Evolutionary conservation across 108 stramenopile genomes (phyloP).

Genomic region (Skeletonema tropicum): DNA sequence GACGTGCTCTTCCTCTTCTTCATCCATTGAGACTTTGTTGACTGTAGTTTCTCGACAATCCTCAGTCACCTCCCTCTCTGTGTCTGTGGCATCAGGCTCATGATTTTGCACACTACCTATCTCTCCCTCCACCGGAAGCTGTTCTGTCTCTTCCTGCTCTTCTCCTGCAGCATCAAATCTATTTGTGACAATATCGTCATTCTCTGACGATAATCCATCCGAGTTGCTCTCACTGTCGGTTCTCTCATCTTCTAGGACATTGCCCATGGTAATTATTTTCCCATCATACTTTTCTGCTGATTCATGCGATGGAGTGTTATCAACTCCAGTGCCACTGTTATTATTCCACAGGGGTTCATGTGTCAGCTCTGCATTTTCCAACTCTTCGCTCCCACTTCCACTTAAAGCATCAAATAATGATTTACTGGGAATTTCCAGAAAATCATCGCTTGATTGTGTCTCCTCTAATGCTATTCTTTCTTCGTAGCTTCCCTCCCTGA

Average conservation of each 20-base stretch:
- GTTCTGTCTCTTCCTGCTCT: not conserved
- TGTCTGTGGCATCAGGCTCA: not conserved
- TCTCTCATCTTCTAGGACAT: too few species aligned
- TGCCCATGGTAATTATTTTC: not conserved
- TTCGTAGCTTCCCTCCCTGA: not conserved
- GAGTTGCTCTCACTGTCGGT: not conserved
- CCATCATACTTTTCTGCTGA: not conserved
- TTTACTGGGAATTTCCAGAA: not conserved
- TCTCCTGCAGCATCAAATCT: not conserved
- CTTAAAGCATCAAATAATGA: constrained; percentile 1
- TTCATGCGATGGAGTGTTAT: not conserved
- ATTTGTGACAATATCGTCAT: not conserved
- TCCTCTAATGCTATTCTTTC: not conserved
- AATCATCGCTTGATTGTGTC: not conserved
- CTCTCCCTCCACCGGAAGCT: not conserved
- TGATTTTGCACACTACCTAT: not conserved
- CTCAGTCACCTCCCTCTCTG: not conserved
- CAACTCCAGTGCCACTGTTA: not conserved
- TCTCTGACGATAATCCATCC: not conserved
- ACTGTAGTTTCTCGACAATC: not conserved
- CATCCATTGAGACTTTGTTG: not conserved
- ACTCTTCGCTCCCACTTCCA: constrained; percentile 2
- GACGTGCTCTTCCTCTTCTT: too few species aligned
- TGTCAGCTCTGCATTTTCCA: not conserved
- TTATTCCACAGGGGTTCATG: not conserved